Percentiles rank a stretch among this genome's conserved stretches.
phyloP scores from a whole-genome alignment of 768 basidiomycete species.

The Psilocybe cubensis region DNA sequence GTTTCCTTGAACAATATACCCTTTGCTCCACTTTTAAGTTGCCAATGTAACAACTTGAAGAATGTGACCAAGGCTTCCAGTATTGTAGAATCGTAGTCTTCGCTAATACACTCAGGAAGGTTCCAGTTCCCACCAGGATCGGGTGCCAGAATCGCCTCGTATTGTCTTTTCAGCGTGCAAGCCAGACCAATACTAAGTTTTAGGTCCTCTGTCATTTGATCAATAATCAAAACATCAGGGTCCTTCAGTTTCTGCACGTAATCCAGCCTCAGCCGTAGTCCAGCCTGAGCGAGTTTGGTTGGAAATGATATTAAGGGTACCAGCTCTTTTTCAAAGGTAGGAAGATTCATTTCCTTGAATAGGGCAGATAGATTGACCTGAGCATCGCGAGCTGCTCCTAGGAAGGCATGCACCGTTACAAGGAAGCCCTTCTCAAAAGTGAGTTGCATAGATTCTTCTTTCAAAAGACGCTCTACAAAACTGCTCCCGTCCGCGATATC shows the following conservation, averaged over 20 bases:
- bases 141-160: constrained; percentile 87
- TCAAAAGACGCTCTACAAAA: constrained; percentile 92
- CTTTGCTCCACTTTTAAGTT: constrained; percentile 89
- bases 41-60: constrained; percentile 95
- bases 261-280: constrained; percentile 85
- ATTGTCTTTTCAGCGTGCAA: constrained; percentile 94
- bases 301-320: constrained; percentile 96
- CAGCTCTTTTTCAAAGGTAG: constrained; percentile 87
- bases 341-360: constrained; percentile 89
- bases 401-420: constrained; percentile 84
- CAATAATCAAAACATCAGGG: constrained; percentile 87
- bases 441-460: constrained; percentile 94
- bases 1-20: constrained; percentile 98
- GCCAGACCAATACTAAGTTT: constrained; percentile 90
- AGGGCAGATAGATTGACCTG: constrained; percentile 78
- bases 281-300: constrained; percentile 91
- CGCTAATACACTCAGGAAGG: constrained; percentile 84
- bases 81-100: constrained; percentile 89
- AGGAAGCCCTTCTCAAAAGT: constrained; percentile 93
- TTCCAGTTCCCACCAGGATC: constrained; percentile 90
- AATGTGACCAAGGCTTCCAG: constrained; percentile 86
- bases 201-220: constrained; percentile 93
- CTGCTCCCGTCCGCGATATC: constrained; percentile 73
- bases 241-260: constrained; percentile 88
- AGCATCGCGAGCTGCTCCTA: constrained; percentile 84